phyloP scores from a whole-genome alignment of 23 red algal genomes.

The Cyanidioschyzon merolae region DNA sequence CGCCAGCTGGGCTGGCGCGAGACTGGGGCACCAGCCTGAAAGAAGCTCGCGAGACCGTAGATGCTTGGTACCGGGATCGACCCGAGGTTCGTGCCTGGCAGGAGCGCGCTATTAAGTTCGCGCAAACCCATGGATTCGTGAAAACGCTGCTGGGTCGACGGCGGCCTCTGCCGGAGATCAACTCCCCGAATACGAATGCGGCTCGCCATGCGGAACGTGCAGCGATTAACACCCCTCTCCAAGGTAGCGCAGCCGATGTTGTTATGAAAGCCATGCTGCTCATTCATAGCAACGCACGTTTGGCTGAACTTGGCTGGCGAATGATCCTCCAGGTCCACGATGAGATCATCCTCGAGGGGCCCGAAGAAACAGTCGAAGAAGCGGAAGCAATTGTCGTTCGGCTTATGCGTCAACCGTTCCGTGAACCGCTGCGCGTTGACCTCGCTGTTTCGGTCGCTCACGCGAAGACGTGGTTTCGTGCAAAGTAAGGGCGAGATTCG shows the following conservation, averaged over 20 bases:
- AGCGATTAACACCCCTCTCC: slow-evolving; percentile 82
- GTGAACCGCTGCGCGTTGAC: slow-evolving; percentile 41
- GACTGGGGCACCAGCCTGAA: slow-evolving; percentile 62
- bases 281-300: slow-evolving; percentile 29
- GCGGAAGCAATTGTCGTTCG: slow-evolving; percentile 37
- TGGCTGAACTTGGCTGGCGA: slow-evolving; percentile 56
- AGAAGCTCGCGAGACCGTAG: slow-evolving; percentile 51
- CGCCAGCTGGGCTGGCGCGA: slow-evolving; percentile 41
- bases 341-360: slow-evolving; percentile 91
- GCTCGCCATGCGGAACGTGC: slow-evolving; percentile 48
- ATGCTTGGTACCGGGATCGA: slow-evolving; percentile 68
- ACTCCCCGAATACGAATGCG: slow-evolving; percentile 4
- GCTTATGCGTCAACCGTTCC: slow-evolving; percentile 54
- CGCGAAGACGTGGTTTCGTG: slow-evolving; percentile 64
- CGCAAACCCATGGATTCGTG: slow-evolving; percentile 38
- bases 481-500: slow-evolving; percentile 33
- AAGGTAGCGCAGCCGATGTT: slow-evolving; percentile 75
- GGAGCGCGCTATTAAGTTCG: slow-evolving; percentile 26
- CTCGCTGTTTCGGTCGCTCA: slow-evolving; percentile 46
- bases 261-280: slow-evolving; percentile 80
- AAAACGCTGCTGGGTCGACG: slow-evolving; percentile 69
- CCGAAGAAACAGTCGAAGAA: slow-evolving; percentile 39
- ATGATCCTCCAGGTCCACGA: slow-evolving; percentile 84
- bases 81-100: slow-evolving; percentile 70
- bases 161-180: slow-evolving; percentile 53